Evolutionary conservation across 2,329 filamentous ascomycete genomes (phyloP).

Genomic region (Fusarium mundagurra): DNA sequence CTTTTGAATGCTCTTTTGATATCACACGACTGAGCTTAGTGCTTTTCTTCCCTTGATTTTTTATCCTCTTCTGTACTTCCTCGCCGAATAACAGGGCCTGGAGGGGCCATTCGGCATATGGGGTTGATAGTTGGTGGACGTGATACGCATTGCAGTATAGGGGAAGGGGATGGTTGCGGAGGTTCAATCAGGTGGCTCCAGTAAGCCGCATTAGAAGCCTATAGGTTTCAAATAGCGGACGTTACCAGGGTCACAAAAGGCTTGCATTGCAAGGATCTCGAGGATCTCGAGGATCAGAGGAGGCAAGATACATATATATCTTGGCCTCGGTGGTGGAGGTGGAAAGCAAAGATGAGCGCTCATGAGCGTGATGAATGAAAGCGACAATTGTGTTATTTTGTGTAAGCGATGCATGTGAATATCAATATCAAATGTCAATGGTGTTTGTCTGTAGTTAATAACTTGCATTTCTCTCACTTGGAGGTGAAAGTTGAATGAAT

Average conservation of each 20-base stretch:
- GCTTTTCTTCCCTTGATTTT: constrained; percentile 29
- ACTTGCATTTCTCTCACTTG: not conserved
- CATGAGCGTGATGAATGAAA: constrained; percentile 43
- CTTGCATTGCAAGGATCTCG: constrained; percentile 11
- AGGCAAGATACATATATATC: not conserved
- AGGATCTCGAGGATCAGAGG: constrained; percentile 1
- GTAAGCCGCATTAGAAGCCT: constrained; percentile 3
- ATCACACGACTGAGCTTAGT: constrained; percentile 41
- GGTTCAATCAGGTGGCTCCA: constrained; percentile 7
- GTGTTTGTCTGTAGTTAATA: not conserved
- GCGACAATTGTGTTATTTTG: constrained; percentile 29
- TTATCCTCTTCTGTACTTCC: constrained; percentile 28
- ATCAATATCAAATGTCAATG: not conserved
- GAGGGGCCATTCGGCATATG: constrained; percentile 25
- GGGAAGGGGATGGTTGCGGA: constrained; percentile 14
- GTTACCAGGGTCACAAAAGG: not conserved
- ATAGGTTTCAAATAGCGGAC: not conserved
- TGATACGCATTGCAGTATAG: not conserved
- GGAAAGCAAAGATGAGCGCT: constrained; percentile 21
- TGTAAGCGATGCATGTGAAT: not conserved
- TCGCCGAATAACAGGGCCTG: constrained; percentile 29
- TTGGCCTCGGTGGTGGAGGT: not conserved
- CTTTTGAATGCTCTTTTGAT: constrained; percentile 28
- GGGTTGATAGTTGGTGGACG: not conserved
- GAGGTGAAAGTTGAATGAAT: not conserved